Percentiles rank a stretch among this genome's conserved stretches.
These are phyloP conservation scores for Candida lessepsii DNA, from an alignment of 805 yeast species.

Conservation along the genomic window DNA sequence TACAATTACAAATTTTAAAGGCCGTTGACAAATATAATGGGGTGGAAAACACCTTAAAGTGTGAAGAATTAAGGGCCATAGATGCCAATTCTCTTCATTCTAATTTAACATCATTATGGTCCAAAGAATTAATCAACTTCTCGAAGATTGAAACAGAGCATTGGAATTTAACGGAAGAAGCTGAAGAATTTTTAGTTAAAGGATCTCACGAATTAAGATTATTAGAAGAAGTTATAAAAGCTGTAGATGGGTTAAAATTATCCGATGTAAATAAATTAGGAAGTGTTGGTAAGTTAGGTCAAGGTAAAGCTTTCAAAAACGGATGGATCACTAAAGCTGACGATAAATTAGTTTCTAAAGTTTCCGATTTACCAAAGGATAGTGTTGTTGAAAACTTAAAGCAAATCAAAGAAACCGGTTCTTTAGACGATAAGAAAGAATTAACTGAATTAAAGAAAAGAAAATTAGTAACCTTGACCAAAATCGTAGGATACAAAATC, in stretches of 20 bases:
- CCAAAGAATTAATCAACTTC: conserved; percentile 77
- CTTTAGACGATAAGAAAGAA: conserved; percentile 60
- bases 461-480: conserved; percentile 72
- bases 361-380: conserved; percentile 59
- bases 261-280: conserved; percentile 78
- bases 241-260: conserved; percentile 78
- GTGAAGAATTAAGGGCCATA: conserved; percentile 56
- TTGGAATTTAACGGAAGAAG: conserved; percentile 80
- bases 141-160: conserved; percentile 69
- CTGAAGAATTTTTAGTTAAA: conserved; percentile 66
- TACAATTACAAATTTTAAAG: conserved; percentile 63
- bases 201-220: conserved; percentile 93
- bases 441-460: conserved; percentile 89
- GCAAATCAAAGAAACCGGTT: conserved; percentile 54
- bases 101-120: conserved; percentile 82
- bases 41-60: conserved; percentile 65
- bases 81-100: conserved; percentile 69
- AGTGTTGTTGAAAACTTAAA: conserved; percentile 63
- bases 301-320: conserved; percentile 95
- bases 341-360: conserved; percentile 67
- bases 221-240: conserved; percentile 66
- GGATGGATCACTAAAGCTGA: conserved; percentile 94
- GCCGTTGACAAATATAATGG: conserved; percentile 55
- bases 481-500: conserved; percentile 72
- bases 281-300: conserved; percentile 84